Evolutionary conservation across 192 early-diverging fungal genomes (phyloP), one percentile per base, ranked within the genome.

Genomic region (Rhizophlyctis rosea): DNA sequence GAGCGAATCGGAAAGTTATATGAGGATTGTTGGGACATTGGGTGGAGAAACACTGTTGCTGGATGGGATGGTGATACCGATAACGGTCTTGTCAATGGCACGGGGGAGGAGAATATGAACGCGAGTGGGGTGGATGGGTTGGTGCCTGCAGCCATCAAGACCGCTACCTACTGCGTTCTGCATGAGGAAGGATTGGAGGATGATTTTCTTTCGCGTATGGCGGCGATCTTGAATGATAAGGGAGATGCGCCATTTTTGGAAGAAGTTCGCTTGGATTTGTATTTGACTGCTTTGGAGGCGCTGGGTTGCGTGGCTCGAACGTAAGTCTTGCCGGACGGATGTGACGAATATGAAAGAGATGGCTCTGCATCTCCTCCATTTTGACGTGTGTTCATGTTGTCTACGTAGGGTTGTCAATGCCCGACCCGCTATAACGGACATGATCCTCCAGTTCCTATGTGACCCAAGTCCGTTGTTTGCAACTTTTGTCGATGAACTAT

Each of bases 381-480:
- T n/a, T n/a, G n/a, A n/a, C n/a, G n/a, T n/a, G n/a, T n/a, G n/a
- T n/a, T n/a, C n/a, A n/a, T n/a, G n/a, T n/a, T n/a, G n/a, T n/a
- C n/a, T 44, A 18, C 39, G 18, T 44, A 18, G 39, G 9, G 39
- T 13, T 18, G 7, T 7, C 7, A 7, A 44, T 18, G 39, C 39
- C 18, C 18, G 39, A 18, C 39, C 18, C 9, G 18, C 7, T 44
- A 18, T n/a, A 13, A n/a, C 9, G 9, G 39, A 47, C 39, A 13
- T n/a, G 39, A 9, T n/a, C 9, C 39, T n/a, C 39, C 16, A 60
- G 4, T 65, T 65, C 30, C 64, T 65, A 11, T 9, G 56, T 16
- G 64, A 57, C 1, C 64, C 64, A 21, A 36, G 54, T 0, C 34
- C 50, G 9, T 30, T 63, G 11, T 57, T 69, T 21, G 27, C 29